Evolutionary conservation across 345 rosid genomes (phyloP).

Genomic region (Arabis alpina): DNA sequence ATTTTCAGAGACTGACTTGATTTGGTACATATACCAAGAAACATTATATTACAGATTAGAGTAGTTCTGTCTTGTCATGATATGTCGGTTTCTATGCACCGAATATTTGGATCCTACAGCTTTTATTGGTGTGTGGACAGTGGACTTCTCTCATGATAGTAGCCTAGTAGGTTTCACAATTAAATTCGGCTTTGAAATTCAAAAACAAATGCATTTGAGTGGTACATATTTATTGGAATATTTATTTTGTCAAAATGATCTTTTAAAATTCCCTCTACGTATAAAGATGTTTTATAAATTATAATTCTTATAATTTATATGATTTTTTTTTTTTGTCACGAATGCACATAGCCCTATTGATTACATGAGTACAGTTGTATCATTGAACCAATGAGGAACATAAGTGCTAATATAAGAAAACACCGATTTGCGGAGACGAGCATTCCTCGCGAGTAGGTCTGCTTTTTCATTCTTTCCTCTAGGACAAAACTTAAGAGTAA

Average conservation of each 20-base stretch:
- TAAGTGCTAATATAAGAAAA: too few relatives aligned
- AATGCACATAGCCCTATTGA: too few relatives aligned
- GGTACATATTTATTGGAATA: background rate
- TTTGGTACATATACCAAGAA: background rate
- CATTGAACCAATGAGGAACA: too few relatives aligned
- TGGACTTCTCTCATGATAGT: background rate
- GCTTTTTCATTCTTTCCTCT: too few relatives aligned
- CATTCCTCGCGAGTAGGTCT: too few relatives aligned
- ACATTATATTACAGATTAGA: background rate
- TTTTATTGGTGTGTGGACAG: background rate
- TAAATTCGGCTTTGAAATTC: background rate
- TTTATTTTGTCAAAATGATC: background rate
- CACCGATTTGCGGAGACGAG: too few relatives aligned
- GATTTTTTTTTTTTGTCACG: too few relatives aligned
- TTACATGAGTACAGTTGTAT: too few relatives aligned
- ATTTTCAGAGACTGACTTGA: constrained; percentile 8
- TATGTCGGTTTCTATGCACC: constrained; percentile 6
- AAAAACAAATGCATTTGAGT: background rate
- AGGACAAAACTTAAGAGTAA: too few relatives aligned
- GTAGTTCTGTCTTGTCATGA: background rate
- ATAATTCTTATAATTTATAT: too few relatives aligned
- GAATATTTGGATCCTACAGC: constrained; percentile 16
- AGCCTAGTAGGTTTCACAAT: constrained; percentile 15
- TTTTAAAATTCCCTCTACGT: too few relatives aligned
- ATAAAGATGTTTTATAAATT: too few relatives aligned